Evolutionary conservation across 495 filamentous ascomycete genomes (phyloP).

Genomic region (Xylaria grammica): DNA sequence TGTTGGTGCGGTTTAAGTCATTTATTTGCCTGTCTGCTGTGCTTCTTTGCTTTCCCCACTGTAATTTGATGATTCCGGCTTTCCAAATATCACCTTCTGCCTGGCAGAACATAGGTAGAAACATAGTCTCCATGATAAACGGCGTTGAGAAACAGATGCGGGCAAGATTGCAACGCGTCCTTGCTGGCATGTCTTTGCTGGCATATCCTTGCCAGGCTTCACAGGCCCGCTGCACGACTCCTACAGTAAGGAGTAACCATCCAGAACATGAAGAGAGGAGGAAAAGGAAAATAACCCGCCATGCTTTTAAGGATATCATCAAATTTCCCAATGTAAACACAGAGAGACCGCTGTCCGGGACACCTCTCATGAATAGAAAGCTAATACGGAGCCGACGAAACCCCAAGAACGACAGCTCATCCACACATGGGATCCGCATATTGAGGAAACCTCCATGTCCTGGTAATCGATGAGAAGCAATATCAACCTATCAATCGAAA

Average conservation of each 20-base stretch:
- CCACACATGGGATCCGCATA: neutral
- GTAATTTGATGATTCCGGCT: constrained; percentile 3
- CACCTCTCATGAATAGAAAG: constrained; percentile 32
- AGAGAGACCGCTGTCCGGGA: constrained; percentile 34
- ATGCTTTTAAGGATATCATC: constrained; percentile 42
- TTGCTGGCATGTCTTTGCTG: constrained; percentile 13
- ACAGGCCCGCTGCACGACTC: too few relatives aligned
- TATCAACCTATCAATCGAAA: neutral
- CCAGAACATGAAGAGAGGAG: constrained; percentile 19
- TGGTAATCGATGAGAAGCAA: constrained; percentile 4
- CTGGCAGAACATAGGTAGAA: too few relatives aligned
- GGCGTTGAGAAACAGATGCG: constrained; percentile 8
- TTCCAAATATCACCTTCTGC: constrained; percentile 7
- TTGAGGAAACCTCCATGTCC: neutral
- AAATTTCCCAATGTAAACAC: constrained; percentile 39
- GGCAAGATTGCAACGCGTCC: constrained; percentile 10
- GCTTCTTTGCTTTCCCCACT: neutral
- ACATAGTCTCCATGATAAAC: neutral
- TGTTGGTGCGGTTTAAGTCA: neutral
- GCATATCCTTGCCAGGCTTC: constrained; percentile 11
- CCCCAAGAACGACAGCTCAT: neutral
- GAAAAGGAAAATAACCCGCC: constrained; percentile 20
- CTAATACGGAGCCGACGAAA: constrained; percentile 28
- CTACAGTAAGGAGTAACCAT: neutral
- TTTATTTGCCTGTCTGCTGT: constrained; percentile 6